These are phyloP conservation scores for Pichia sp. DNA, from an alignment of 1,139 yeast genomes.

Conservation along the genomic window DNA sequence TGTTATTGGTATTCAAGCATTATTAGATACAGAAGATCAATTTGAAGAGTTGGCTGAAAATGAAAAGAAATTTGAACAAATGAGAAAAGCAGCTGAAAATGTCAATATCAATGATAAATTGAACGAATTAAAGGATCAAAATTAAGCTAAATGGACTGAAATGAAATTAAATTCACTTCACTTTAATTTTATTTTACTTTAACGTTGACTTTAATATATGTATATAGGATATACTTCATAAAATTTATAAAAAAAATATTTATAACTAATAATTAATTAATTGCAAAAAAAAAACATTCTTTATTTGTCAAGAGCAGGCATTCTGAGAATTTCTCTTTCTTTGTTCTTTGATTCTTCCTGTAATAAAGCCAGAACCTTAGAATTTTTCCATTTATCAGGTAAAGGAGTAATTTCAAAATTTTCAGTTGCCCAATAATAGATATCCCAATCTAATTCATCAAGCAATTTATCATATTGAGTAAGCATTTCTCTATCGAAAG, in stretches of 20 bases:
- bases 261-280: too few relatives aligned
- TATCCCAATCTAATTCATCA: constrained; percentile 97
- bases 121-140: constrained; percentile 2
- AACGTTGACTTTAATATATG: neutral
- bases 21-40: constrained; percentile 67
- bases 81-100: constrained; percentile 15
- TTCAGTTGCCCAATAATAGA: constrained; percentile 93
- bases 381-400: constrained; percentile 77
- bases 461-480: constrained; percentile 80
- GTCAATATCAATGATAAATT: constrained; percentile 9
- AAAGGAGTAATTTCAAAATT: constrained; percentile 75
- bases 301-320: constrained; percentile 48
- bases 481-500: constrained; percentile 59
- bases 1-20: constrained; percentile 73
- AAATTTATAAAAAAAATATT: neutral
- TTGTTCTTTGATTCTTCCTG: constrained; percentile 73
- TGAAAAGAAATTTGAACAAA: constrained; percentile 18
- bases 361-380: constrained; percentile 55
- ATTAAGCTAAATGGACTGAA: neutral
- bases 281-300: neutral
- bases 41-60: constrained; percentile 52
- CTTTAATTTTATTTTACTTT: too few relatives aligned
- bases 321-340: constrained; percentile 68
- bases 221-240: neutral
- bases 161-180: too few relatives aligned